Conservation (phyloP, 352 stramenopile genomes). For the Phytopythium litorale region DNA sequence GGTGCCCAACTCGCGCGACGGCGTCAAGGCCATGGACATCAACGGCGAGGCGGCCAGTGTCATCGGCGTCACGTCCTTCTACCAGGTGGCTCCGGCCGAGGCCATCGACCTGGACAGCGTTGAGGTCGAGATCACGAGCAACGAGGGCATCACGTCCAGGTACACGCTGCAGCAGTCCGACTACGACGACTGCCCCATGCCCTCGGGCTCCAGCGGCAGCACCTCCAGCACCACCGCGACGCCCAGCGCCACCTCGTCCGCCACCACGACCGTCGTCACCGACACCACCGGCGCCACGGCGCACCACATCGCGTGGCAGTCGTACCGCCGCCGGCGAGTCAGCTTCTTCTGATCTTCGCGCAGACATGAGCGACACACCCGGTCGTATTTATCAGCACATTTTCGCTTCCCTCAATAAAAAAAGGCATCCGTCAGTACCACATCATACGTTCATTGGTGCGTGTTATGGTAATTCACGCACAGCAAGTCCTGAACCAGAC, state of each 20-base stretch:
- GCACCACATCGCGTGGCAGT: slow-evolving; percentile 36
- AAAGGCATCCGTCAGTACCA: not conserved
- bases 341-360: slow-evolving; percentile 24
- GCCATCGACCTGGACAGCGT: slow-evolving; percentile 27
- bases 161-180: slow-evolving; percentile 43
- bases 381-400: slow-evolving; percentile 3
- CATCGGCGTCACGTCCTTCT: slow-evolving; percentile 93
- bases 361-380: not conserved
- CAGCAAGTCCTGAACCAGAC: not conserved
- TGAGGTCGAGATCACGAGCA: slow-evolving; percentile 86
- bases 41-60: slow-evolving; percentile 31
- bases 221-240: slow-evolving; percentile 7
- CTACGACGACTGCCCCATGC: slow-evolving; percentile 38
- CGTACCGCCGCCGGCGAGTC: slow-evolving; percentile 23
- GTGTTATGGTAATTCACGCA: not conserved
- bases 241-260: slow-evolving; percentile 8
- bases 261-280: slow-evolving; percentile 19
- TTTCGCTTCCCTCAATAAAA: too few species aligned
- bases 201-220: slow-evolving; percentile 17
- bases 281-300: slow-evolving; percentile 27
- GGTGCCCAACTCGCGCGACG: slow-evolving; percentile 46
- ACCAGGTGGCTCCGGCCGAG: slow-evolving; percentile 26
- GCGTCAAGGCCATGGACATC: slow-evolving; percentile 48
- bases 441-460: slow-evolving; percentile 9
- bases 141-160: slow-evolving; percentile 87